Percentiles rank a stretch among this genome's conserved stretches.
These are phyloP conservation scores for Grosmannia clavigera DNA, from an alignment of 2,329 filamentous ascomycete species.

Conservation along the genomic window DNA sequence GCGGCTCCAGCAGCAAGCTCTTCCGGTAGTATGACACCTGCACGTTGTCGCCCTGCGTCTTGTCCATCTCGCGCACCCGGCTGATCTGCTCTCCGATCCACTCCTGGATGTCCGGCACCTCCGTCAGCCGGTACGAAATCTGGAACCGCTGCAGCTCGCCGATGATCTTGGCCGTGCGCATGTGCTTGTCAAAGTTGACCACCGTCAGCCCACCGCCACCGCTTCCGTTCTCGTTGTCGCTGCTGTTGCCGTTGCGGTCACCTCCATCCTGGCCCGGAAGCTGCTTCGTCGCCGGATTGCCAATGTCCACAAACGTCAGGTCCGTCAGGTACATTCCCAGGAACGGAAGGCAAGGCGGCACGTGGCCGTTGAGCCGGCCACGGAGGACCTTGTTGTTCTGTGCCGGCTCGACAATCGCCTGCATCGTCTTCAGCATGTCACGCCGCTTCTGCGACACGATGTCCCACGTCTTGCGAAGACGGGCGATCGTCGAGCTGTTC, in stretches of 20 bases:
- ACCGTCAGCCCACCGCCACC: constrained; percentile 60
- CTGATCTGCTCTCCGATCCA: constrained; percentile 80
- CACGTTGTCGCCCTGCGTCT: constrained; percentile 37
- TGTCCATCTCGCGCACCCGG: constrained; percentile 52
- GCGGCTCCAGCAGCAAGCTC: constrained; percentile 71
- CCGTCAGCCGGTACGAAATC: constrained; percentile 73
- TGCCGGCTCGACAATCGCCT: constrained; percentile 75
- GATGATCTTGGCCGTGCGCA: constrained; percentile 88
- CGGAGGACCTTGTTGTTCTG: constrained; percentile 86
- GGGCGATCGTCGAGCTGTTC: constrained; percentile 81
- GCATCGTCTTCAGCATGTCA: constrained; percentile 62
- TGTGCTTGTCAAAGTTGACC: constrained; percentile 97
- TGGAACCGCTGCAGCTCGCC: constrained; percentile 93
- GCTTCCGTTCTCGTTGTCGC: constrained; percentile 14
- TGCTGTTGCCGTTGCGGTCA: constrained; percentile 17
- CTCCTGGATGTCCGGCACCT: constrained; percentile 79
- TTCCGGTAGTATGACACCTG: constrained; percentile 63
- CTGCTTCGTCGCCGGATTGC: constrained; percentile 76
- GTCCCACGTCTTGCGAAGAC: constrained; percentile 88
- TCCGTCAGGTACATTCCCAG: constrained; percentile 95
- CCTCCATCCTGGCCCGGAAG: constrained; percentile 39
- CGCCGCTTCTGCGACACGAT: constrained; percentile 73
- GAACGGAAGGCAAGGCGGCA: constrained; percentile 88
- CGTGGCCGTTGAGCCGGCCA: constrained; percentile 68
- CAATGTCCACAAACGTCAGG: constrained; percentile 88